A percentile compares a stretch with the other conserved stretches of the same genome.
phyloP scores from a whole-genome alignment of 2,329 filamentous ascomycete species.

The Fusarium avenaceum region DNA sequence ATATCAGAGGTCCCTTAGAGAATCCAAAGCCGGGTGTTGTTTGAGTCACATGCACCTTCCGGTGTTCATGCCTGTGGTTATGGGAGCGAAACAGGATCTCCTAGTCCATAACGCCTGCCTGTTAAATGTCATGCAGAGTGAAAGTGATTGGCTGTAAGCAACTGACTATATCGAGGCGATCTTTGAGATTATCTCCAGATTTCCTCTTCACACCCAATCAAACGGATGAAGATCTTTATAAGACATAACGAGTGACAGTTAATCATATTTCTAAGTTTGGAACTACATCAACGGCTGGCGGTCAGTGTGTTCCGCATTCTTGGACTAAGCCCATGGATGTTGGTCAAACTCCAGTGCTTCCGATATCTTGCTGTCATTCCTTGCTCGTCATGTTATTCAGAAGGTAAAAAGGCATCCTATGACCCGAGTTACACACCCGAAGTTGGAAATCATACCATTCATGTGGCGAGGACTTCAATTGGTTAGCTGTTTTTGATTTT shows the following conservation, averaged over 20 bases:
- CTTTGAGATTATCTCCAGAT: conserved; percentile 8
- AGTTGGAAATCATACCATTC: background rate
- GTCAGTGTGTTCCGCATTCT: background rate
- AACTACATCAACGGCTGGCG: conserved; percentile 26
- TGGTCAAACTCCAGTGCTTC: background rate
- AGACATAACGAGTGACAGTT: background rate
- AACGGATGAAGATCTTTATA: background rate
- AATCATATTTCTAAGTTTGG: background rate
- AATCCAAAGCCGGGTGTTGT: background rate
- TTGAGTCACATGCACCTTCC: background rate
- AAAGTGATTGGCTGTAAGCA: background rate
- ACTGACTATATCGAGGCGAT: background rate
- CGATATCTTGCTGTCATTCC: background rate
- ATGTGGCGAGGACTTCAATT: background rate
- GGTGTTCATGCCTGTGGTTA: background rate
- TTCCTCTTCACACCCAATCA: background rate
- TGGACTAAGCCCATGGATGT: background rate
- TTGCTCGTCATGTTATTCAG: background rate
- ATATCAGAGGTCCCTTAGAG: background rate
- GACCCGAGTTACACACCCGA: background rate
- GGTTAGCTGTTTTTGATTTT: background rate
- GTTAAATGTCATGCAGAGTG: background rate
- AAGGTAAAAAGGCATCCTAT: background rate
- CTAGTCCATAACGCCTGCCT: background rate
- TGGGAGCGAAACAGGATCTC: too few relatives aligned